Base-by-base conservation (phyloP, 345 rosid species). In the Arabis hirsuta region DNA sequence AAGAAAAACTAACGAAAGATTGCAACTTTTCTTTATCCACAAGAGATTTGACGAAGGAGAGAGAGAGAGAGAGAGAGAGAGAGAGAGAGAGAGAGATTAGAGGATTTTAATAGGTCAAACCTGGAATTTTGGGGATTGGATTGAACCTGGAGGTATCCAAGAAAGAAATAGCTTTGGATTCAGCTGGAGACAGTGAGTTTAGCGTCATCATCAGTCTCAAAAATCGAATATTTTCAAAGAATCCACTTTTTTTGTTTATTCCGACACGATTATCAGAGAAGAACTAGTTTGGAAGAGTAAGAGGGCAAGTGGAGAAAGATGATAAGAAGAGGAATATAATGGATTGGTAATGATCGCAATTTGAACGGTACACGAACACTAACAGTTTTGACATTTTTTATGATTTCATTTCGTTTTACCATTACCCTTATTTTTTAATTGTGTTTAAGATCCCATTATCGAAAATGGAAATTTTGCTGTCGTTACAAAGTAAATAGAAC, bases 101-200 rank as follows among this genome's bases (percentile, higher is more conserved):
- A 50, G 6, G 26, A 46, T 13, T 22, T 34, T 6, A n/a, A n/a
- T 2, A 7, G 8, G 7, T 7, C 7, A 55, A 73, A 93, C 96
- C 97, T 83, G 87, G 76, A 68, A 78, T 62, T 83, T 84, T 86
- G 62, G 82, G 80, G 51, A 82, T 36, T 29, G 46, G 81, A 55
- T 12, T 80, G 79, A 88, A 78, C 72, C 74, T 85, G 45, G 86
- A 64, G 24, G 89, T 74, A 70, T 85, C 87, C 79, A 89, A 69
- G 91, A 89, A 87, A 72, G 90, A 87, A 31, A 83, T 29, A 55
- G 84, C 72, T 72, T 81, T 84, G 62, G 86, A 74, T 58, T 89
- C 96, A 65, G 87, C 76, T 6, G 91, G 85, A 32, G 88, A 80
- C 14, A 82, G 71, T 69, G 88, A 74, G 80, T 88, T 94, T 46